Base-by-base conservation (phyloP, 805 yeast genomes). In the Citeromyces matritensis region DNA sequence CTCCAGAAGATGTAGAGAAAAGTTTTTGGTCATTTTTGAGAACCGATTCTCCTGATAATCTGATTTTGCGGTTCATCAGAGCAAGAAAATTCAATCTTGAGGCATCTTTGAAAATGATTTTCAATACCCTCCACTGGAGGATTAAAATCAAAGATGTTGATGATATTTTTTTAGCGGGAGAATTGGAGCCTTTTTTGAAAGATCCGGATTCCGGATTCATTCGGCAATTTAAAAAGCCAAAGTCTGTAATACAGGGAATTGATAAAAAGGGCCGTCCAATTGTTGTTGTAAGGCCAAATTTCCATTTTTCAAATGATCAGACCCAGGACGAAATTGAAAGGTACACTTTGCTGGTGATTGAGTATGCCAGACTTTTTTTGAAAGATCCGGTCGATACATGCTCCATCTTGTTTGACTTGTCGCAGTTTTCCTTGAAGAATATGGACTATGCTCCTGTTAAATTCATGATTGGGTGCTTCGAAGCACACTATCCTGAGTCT, bases 401-500 rank as follows among this genome's bases (percentile, higher is more conserved):
- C 30, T 73, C 91, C 2, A 72, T 91, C 33, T 53, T 91, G 23
- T 91, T 91, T 49, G 98, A 91, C 49, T 58, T 91, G 45, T 63
- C 80, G 9, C 94, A 78, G 4, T 91, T 91, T 48, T 69, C 93
- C 6, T 69, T 85, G 63, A 68, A 85, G 37, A 91, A 88, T 51
- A 91, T 94, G 81, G 98, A 91, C 57, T 84, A 84, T 48, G 64
- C 70, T 3, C 84, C 95, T 4, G 93, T 91, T 37, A 86, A 86
- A 56, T 88, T 82, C 54, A 69, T 91, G 56, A 77, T 86, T 37
- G 69, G 73, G 33, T 79, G 86, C 37, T 85, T 91, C 53, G 97
- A 91, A 60, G 94, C 94, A 0, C 95, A 88, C 49, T 91, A 88
- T 51, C 98, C 98, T 1, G 98, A 91, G 55, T 77, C 83, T 26